Base-by-base conservation (phyloP, 108 stramenopile species). In the Cyclotella sp. region DNA sequence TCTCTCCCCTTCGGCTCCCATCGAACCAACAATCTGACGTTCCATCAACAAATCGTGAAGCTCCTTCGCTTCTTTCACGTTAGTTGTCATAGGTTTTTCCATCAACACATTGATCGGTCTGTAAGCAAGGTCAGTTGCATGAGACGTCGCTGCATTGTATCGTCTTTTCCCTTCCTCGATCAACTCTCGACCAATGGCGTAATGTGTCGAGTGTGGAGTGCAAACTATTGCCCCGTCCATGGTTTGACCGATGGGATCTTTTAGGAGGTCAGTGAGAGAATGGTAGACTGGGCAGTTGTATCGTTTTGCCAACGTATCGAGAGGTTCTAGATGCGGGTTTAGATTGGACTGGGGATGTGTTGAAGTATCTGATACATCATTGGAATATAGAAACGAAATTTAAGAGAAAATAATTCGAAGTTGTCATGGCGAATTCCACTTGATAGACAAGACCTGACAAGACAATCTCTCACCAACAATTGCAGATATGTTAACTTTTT, bases 81-180 rank as follows among this genome's bases (percentile, higher is more conserved):
- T 75, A 9, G 91, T 92, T 19, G 86, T 87, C 89, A 92, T 88
- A 22, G 91, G 91, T 68, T 92, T 92, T 73, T 92, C 91, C 88
- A 90, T 87, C 34, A 92, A 40, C 19, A 92, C 81, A 68, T 88
- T 85, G 41, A 89, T 39, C 10, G 83, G 85, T 64, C 76, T 77
- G 47, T 70, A 44, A 27, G 6, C 29, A 42, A 21, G 41, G 28
- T 42, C n/a, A 21, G 2, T 22, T 47, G 13, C 43, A 8, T 30
- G 46, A 22, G 19, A 41, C 22, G 22, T 72, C 49, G 54, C 72
- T 30, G 60, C 73, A 52, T 81, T 64, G 49, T 64, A 70, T 52
- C 85, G 82, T 29, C 76, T 66, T 52, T 72, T 72, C 10, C 82
- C 75, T 46, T 76, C 73, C 28, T 73, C 54, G 22, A 89, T 61